Conservation (phyloP, 2,329 filamentous ascomycete genomes). For the Knufia fluminis region DNA sequence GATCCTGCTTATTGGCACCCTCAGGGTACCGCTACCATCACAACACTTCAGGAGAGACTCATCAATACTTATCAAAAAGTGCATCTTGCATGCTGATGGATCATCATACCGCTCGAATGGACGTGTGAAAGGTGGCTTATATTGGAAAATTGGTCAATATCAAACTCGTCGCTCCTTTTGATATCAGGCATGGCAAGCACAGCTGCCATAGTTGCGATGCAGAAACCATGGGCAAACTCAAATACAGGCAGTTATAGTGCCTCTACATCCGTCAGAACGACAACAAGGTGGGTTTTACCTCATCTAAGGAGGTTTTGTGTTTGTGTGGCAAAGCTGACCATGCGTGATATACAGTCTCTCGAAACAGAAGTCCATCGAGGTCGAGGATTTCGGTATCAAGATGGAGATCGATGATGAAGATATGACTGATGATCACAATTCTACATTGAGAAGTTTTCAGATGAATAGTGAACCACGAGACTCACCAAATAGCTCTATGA, state of each 20-base stretch:
- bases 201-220: constrained; percentile 5
- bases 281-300: neutral
- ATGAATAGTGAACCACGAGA: constrained; percentile 24
- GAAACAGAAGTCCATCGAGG: constrained; percentile 6
- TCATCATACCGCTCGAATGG: constrained; percentile 1
- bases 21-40: neutral
- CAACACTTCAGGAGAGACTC: constrained; percentile 5
- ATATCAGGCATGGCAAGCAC: constrained; percentile 9
- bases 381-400: constrained; percentile 15
- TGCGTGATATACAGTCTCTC: constrained; percentile 3
- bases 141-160: constrained; percentile 5
- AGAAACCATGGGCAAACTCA: neutral
- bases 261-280: neutral
- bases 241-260: neutral
- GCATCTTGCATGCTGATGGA: constrained; percentile 3
- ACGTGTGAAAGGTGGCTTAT: neutral
- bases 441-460: constrained; percentile 20
- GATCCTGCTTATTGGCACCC: constrained; percentile 4
- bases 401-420: constrained; percentile 30
- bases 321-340: constrained; percentile 6
- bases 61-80: neutral
- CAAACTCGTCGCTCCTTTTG: constrained; percentile 6
- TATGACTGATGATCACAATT: constrained; percentile 23
- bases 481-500: constrained; percentile 27
- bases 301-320: neutral